phyloP scores from a whole-genome alignment of 352 stramenopile species.

The Phytophthora podocarpi region DNA sequence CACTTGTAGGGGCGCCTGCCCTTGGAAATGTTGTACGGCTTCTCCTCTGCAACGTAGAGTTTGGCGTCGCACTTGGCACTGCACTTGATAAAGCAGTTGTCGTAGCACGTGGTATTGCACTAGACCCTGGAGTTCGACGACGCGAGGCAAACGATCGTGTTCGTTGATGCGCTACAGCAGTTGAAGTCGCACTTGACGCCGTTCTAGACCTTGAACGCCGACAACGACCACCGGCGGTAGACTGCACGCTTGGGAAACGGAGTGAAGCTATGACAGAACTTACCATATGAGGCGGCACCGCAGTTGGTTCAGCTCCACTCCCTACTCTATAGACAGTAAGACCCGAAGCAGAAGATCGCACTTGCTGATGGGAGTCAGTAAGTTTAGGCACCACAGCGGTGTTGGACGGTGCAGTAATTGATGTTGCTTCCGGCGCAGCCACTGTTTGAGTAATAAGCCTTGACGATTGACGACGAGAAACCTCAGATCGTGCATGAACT shows the following conservation, averaged over 20 bases:
- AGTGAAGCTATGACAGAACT: slow-evolving; percentile 7
- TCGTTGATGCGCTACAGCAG: background rate
- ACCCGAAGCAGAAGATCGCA: background rate
- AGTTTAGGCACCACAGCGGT: background rate
- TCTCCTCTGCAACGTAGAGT: background rate
- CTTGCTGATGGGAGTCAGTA: background rate
- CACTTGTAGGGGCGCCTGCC: too few species aligned
- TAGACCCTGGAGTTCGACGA: slow-evolving; percentile 3
- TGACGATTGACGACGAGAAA: slow-evolving; percentile 1
- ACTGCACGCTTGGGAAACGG: slow-evolving; percentile 7
- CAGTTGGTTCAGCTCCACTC: background rate
- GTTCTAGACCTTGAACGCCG: slow-evolving; percentile 4
- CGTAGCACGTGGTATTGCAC: background rate
- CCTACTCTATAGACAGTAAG: background rate
- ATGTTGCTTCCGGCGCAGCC: background rate
- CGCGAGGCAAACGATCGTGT: background rate
- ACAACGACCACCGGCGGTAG: background rate
- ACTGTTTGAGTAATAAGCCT: background rate
- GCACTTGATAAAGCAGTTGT: background rate
- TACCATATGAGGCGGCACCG: slow-evolving; percentile 16
- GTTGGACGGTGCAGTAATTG: background rate
- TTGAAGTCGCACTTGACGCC: background rate
- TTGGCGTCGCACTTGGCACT: background rate
- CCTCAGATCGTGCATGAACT: slow-evolving; percentile 7
- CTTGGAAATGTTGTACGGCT: background rate